phyloP scores from a whole-genome alignment of 257 asterid species.

The Solanum arcanum region DNA sequence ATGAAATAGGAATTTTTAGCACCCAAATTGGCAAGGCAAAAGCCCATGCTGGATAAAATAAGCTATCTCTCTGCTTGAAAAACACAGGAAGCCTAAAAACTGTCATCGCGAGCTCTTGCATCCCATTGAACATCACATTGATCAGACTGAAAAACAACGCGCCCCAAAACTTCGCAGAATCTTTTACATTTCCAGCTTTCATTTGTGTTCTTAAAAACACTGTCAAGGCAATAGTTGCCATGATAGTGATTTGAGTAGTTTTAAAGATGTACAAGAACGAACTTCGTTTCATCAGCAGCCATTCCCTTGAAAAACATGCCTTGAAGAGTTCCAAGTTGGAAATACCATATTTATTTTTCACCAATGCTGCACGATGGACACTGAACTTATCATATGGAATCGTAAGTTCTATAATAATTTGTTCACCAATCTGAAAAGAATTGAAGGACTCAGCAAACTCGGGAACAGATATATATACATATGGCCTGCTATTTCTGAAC shows the following conservation, averaged over 20 bases:
- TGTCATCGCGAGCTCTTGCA: conserved; percentile 77
- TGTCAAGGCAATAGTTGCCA: conserved; percentile 58
- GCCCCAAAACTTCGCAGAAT: conserved; percentile 53
- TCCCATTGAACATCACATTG: conserved; percentile 79
- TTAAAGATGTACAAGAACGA: conserved; percentile 64
- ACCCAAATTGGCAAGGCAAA: conserved; percentile 84
- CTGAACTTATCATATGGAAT: conserved; percentile 52
- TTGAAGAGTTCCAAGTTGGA: conserved; percentile 57
- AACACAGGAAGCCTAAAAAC: conserved; percentile 73
- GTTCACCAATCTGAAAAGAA: conserved; percentile 44
- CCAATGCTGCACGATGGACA: conserved; percentile 71
- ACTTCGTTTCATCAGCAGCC: conserved; percentile 69
- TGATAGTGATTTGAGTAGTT: conserved; percentile 60
- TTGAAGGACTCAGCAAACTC: conserved; percentile 49
- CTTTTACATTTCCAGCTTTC: conserved; percentile 44
- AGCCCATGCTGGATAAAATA: conserved; percentile 88
- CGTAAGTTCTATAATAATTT: conserved; percentile 29
- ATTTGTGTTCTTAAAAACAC: conserved; percentile 70
- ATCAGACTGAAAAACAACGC: conserved; percentile 74
- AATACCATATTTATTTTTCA: conserved; percentile 60
- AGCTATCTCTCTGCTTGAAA: conserved; percentile 64
- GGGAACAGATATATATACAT: conserved; percentile 34
- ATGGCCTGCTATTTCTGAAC: conserved; percentile 42
- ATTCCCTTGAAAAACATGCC: conserved; percentile 63
- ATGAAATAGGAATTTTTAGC: conserved; percentile 52